A percentile compares a stretch with the other conserved stretches of the same genome.
phyloP scores from a whole-genome alignment of 139 green algal genomes.

The Eudorina sp. region DNA sequence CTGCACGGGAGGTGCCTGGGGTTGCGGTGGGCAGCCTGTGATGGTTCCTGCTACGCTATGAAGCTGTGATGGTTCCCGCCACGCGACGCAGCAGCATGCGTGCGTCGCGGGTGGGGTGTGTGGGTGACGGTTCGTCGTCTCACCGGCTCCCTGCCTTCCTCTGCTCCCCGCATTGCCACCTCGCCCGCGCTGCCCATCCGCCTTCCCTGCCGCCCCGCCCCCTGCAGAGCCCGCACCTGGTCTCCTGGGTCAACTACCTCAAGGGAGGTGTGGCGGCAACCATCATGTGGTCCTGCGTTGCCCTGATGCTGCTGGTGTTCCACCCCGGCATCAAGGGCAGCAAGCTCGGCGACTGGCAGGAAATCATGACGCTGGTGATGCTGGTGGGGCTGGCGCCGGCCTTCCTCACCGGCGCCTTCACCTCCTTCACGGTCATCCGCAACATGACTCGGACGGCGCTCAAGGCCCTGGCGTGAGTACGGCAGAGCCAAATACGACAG shows the following conservation, averaged over 20 bases:
- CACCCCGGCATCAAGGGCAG: background rate
- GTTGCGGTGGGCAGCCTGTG: no score
- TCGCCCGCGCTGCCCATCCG: background rate
- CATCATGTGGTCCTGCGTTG: background rate
- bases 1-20: no score
- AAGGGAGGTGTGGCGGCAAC: background rate
- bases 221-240: slow-evolving; percentile 12
- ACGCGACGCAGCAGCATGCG: background rate
- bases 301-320: slow-evolving; percentile 16
- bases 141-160: background rate
- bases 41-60: no score
- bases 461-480: slow-evolving; percentile 8
- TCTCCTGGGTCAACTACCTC: slow-evolving; percentile 5
- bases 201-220: background rate
- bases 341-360: background rate
- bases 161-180: background rate
- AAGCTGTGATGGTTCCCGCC: no score
- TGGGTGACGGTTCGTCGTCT: no score
- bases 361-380: slow-evolving; percentile 12
- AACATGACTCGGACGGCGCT: background rate
- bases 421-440: background rate
- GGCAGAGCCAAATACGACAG: no score
- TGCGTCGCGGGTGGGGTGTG: background rate
- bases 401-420: background rate
- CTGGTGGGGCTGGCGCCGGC: slow-evolving; percentile 30